Percentiles rank a stretch among this genome's conserved stretches.
Conservation (phyloP, 148 eudicot genomes). For the Rhododendron vialii region DNA sequence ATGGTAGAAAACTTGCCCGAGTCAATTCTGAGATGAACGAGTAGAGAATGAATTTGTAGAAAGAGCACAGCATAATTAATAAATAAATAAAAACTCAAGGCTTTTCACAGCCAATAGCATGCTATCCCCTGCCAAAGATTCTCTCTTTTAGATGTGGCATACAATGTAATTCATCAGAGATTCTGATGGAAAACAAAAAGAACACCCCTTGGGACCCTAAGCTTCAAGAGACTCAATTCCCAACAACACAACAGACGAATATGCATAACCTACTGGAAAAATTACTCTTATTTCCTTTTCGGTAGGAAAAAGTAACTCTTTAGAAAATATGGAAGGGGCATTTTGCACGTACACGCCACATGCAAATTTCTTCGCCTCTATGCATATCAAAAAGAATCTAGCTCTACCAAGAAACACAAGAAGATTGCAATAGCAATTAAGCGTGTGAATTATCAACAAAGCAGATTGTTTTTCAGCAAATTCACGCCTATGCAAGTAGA, state of each 20-base stretch:
- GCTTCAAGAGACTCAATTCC: not conserved
- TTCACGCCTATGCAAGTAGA: constrained; percentile 1
- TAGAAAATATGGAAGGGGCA: not conserved
- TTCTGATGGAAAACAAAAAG: not conserved
- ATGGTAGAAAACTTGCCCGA: not conserved
- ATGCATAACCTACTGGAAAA: not conserved
- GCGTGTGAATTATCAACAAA: not conserved
- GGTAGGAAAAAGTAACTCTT: not conserved
- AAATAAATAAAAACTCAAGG: not conserved
- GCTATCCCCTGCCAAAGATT: not conserved
- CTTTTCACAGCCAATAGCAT: not conserved
- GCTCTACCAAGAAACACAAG: not conserved
- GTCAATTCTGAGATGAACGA: not conserved
- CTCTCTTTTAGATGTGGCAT: not conserved
- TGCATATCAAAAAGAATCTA: not conserved
- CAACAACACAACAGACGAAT: not conserved
- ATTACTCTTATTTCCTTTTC: not conserved
- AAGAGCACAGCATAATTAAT: not conserved
- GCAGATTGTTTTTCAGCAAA: not conserved
- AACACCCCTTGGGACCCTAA: not conserved
- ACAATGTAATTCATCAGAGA: not conserved
- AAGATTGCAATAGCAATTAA: not conserved
- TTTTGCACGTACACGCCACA: not conserved
- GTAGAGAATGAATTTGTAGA: not conserved
- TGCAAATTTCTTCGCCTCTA: not conserved